phyloP scores from a whole-genome alignment of 1,284 basidiomycete genomes.

The Cutaneotrichosporon sp. region DNA sequence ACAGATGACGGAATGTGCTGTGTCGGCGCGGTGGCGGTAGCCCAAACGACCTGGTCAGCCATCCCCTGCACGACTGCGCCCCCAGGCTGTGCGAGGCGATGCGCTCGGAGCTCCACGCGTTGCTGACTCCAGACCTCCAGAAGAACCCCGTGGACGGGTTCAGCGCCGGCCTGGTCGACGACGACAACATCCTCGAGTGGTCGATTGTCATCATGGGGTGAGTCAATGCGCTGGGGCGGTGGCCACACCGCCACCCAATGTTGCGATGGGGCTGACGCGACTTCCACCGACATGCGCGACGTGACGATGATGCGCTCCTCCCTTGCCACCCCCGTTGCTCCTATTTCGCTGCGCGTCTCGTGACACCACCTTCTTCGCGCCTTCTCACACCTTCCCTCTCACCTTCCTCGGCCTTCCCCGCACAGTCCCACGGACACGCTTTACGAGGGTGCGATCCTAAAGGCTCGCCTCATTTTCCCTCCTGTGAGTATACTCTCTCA shows the following conservation, averaged over 20 bases:
- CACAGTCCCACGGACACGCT: conserved; percentile 80
- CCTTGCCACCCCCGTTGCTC: no score
- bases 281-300: neutral
- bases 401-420: conserved; percentile 26
- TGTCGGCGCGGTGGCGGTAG: neutral
- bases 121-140: conserved; percentile 64
- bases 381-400: neutral
- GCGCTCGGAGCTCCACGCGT: neutral
- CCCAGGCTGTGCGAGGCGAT: neutral
- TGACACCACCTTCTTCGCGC: conserved; percentile 4
- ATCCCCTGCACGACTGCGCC: no score
- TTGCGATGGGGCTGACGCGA: conserved; percentile 5
- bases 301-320: neutral
- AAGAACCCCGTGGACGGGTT: conserved; percentile 91
- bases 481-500: conserved; percentile 44
- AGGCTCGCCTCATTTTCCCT: conserved; percentile 83
- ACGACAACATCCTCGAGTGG: conserved; percentile 88
- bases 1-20: neutral
- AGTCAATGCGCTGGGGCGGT: conserved; percentile 44
- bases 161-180: conserved; percentile 91
- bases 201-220: conserved; percentile 90
- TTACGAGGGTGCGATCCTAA: conserved; percentile 92
- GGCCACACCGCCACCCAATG: no score
- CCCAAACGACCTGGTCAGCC: neutral
- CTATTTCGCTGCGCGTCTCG: neutral